phyloP scores from a whole-genome alignment of 2,329 filamentous ascomycete genomes.

The Monosporascus sp. region DNA sequence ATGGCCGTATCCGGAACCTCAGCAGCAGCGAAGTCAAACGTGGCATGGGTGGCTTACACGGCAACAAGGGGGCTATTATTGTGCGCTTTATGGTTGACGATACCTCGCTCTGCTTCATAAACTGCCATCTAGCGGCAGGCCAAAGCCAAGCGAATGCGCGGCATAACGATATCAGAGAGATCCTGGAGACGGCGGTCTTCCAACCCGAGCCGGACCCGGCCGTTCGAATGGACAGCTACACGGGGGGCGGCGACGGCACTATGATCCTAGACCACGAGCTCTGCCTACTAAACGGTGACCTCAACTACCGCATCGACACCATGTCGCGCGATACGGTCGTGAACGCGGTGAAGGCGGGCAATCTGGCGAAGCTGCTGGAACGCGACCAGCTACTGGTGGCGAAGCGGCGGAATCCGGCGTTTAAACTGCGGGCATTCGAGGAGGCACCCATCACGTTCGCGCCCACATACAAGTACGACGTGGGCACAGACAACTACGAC shows the following conservation, averaged over 20 bases:
- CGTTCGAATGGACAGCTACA: slow-evolving; percentile 69
- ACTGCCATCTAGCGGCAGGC: slow-evolving; percentile 93
- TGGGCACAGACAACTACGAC: slow-evolving; percentile 90
- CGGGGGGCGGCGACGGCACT: slow-evolving; percentile 87
- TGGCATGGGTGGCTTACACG: slow-evolving; percentile 90
- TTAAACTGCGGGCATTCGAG: slow-evolving; percentile 83
- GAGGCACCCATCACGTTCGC: slow-evolving; percentile 87
- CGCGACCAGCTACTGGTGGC: slow-evolving; percentile 90
- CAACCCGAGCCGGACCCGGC: slow-evolving; percentile 63
- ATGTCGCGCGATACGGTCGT: slow-evolving; percentile 94
- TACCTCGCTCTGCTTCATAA: slow-evolving; percentile 90
- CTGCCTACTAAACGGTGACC: slow-evolving; percentile 91
- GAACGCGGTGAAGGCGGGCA: slow-evolving; percentile 72
- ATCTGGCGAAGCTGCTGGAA: slow-evolving; percentile 80
- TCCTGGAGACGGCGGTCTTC: slow-evolving; percentile 75
- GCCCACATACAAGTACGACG: slow-evolving; percentile 98
- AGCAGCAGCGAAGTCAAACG: slow-evolving; percentile 83
- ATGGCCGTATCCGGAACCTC: slow-evolving; percentile 70
- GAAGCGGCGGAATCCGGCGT: slow-evolving; percentile 81
- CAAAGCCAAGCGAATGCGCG: slow-evolving; percentile 85
- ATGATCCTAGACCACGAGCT: slow-evolving; percentile 97
- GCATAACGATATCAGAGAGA: slow-evolving; percentile 87
- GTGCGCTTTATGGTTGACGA: slow-evolving; percentile 93
- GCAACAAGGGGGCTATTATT: slow-evolving; percentile 92
- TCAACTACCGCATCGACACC: slow-evolving; percentile 97